Evolutionary conservation across 2,329 filamentous ascomycete species (phyloP), one percentile per base, ranked within the genome.

Genomic region (Scortechinia acanthostroma): DNA sequence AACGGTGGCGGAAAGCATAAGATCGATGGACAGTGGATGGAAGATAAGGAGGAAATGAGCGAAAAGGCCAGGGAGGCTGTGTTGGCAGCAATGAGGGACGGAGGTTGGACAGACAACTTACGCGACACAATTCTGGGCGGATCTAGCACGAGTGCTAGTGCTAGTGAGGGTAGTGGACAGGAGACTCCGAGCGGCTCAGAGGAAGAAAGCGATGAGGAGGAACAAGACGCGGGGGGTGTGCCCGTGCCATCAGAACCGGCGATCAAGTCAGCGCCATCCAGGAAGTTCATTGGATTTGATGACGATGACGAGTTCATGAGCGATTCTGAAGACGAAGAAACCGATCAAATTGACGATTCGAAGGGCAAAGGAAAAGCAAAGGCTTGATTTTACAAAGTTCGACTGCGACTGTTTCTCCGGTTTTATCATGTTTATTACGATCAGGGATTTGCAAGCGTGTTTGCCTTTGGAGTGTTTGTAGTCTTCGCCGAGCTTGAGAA

Each of bases 21-120:
- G 61, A 64, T 96, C 33, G 89, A 96, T 56, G 89, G 88, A 0
- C 86, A 91, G 59, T 98, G 91, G 90, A 83, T 97, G 33, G 93
- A 98, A 60, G 86, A 89, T 52, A 95, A 94, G 63, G 91, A 96
- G 54, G 90, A 95, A 59, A 86, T 86, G 21, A 84, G 80, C 52
- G 89, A 94, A 66, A 85, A 86, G 62, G 91, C 90, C 0, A 71
- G 87, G 33, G 81, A 88, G 53, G 87, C 87, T 2, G 86, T 91
- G 4, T 58, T 86, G 37, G 78, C 76, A 43, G 83, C 80, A 4
- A 83, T 90, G 69, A 83, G 80, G 62, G 69, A 73, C 15, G 80
- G 80, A 2, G 70, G 72, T 45, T 79, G 76, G 57, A 77, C 71
- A 49, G 81, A 85, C 65, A 80, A 80, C 51, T 53, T 80, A 2